Conservation (phyloP, 352 stramenopile species). For the Elongisporangium undulatum region DNA sequence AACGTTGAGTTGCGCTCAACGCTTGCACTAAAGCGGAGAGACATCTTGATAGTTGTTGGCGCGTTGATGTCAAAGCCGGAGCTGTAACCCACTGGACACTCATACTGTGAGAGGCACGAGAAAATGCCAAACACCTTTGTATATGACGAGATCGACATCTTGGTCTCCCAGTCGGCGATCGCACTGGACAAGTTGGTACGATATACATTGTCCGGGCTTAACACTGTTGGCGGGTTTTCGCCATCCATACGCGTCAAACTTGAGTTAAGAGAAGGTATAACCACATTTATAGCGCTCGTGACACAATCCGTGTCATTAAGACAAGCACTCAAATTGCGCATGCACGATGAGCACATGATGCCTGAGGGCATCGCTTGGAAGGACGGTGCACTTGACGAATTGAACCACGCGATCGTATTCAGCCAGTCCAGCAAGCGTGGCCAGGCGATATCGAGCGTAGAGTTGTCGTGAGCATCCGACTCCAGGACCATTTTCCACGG, state of each 20-base stretch:
- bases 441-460: not conserved
- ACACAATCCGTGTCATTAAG: constrained; percentile 4
- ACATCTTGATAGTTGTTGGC: not conserved
- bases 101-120: constrained; percentile 8
- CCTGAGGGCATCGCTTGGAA: not conserved
- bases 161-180: not conserved
- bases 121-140: constrained; percentile 7
- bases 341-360: constrained; percentile 3
- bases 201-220: not conserved
- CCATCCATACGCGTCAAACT: not conserved
- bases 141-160: not conserved
- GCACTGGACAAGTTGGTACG: not conserved
- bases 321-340: constrained; percentile 5
- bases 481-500: not conserved
- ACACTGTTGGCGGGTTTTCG: not conserved
- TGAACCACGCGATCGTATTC: not conserved
- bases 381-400: not conserved
- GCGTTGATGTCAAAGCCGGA: not conserved
- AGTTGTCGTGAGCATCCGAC: not conserved
- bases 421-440: constrained; percentile 6
- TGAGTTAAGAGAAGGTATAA: not conserved
- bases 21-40: not conserved
- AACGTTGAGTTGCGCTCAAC: constrained; percentile 6
- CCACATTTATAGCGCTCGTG: not conserved
- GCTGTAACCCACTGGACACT: constrained; percentile 13